Evolutionary conservation across 2,329 filamentous ascomycete genomes (phyloP).

Genomic region (Dactylellina leptospora): DNA sequence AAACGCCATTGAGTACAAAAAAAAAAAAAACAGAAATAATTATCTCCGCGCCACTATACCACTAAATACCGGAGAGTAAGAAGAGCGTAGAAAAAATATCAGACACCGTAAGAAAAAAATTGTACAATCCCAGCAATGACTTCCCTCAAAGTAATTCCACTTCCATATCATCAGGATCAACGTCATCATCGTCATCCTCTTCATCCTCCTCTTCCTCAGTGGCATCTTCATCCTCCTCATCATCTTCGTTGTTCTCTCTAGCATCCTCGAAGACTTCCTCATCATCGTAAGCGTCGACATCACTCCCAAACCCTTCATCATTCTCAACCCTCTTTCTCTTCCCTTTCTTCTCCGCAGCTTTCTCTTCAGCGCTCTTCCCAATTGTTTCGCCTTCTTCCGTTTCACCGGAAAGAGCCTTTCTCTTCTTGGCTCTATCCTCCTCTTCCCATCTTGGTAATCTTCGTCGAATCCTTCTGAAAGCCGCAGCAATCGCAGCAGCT

Average conservation of each 20-base stretch:
- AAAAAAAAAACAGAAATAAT: neutral
- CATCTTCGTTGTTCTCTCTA: constrained; percentile 58
- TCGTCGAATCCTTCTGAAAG: constrained; percentile 71
- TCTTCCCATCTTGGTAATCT: constrained; percentile 76
- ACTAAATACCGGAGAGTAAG: no score
- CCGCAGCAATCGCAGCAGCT: constrained; percentile 71
- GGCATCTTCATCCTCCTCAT: constrained; percentile 57
- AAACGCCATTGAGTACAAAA: neutral
- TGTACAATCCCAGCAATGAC: neutral
- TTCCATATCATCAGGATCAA: constrained; percentile 53
- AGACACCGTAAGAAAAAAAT: constrained; percentile 25
- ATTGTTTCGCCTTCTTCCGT: constrained; percentile 57
- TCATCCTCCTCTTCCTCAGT: constrained; percentile 67
- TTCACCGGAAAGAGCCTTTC: constrained; percentile 22
- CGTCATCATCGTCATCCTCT: constrained; percentile 63
- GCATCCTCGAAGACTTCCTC: constrained; percentile 57
- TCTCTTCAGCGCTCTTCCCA: constrained; percentile 63
- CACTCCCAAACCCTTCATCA: constrained; percentile 51
- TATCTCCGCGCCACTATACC: no score
- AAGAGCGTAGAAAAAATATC: no score
- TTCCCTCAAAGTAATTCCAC: constrained; percentile 48
- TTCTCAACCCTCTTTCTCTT: constrained; percentile 36
- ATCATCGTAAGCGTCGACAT: constrained; percentile 58
- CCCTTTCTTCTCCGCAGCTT: constrained; percentile 1
- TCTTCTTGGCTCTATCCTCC: constrained; percentile 59